Conservation (phyloP, 2,329 filamentous ascomycete species). For the Hymenoscyphus infarciens region DNA sequence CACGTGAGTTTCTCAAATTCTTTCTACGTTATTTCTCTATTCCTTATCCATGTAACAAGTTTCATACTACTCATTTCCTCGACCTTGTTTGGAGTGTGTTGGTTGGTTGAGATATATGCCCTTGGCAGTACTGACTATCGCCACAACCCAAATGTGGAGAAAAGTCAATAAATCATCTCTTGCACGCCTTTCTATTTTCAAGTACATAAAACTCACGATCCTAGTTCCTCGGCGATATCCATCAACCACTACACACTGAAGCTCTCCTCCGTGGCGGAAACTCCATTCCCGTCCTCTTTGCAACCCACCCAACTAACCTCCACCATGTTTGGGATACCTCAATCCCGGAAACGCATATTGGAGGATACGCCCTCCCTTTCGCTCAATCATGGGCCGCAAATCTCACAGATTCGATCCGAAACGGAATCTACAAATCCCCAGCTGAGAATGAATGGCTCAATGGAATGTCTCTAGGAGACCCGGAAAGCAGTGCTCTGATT, state of each 20-base stretch:
- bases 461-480: conserved; percentile 48
- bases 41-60: not conserved
- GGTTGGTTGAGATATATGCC: not conserved
- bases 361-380: conserved; percentile 48
- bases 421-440: conserved; percentile 51
- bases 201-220: conserved; percentile 13
- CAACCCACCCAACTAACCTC: conserved; percentile 56
- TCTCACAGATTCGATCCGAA: conserved; percentile 51
- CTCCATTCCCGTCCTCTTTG: conserved; percentile 60
- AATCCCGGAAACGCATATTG: conserved; percentile 63
- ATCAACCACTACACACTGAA: conserved; percentile 64
- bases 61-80: not conserved
- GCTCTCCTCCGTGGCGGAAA: conserved; percentile 65
- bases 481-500: conserved; percentile 51
- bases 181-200: not conserved
- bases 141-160: not conserved
- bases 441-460: conserved; percentile 51
- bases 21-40: conserved; percentile 7
- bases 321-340: conserved; percentile 72
- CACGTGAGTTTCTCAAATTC: conserved; percentile 32
- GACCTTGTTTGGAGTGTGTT: not conserved
- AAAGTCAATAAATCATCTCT: not conserved
- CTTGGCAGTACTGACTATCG: not conserved
- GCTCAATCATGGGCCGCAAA: conserved; percentile 55
- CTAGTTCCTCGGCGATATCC: conserved; percentile 68